Percentiles rank a stretch among this genome's conserved stretches.
Evolutionary conservation across 306 rosid genomes (phyloP).

Genomic region (Senna siamea): DNA sequence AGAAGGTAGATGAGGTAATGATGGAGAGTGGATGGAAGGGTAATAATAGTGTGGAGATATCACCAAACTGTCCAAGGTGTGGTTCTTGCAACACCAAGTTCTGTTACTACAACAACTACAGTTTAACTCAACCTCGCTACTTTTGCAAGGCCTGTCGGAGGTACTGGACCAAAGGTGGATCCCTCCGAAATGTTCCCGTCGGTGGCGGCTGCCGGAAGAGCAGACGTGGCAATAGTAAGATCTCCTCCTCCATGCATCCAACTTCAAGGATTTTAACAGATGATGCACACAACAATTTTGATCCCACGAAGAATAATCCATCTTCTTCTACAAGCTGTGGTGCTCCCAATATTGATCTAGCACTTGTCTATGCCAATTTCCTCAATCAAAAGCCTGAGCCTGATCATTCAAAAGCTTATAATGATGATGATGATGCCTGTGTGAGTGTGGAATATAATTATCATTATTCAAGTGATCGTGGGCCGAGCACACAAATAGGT

Average conservation of each 20-base stretch:
- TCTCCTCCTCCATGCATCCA: constrained; percentile 31
- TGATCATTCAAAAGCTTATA: too few relatives aligned
- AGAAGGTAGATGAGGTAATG: too few relatives aligned
- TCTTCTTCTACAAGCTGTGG: constrained; percentile 45
- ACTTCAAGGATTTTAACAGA: too few relatives aligned
- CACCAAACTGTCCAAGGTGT: constrained; percentile 78
- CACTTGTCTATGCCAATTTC: constrained; percentile 77
- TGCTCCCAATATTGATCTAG: constrained; percentile 75
- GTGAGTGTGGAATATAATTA: too few relatives aligned
- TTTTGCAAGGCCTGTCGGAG: constrained; percentile 85
- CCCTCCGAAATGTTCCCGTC: constrained; percentile 73
- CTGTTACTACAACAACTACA: constrained; percentile 87
- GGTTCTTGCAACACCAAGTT: constrained; percentile 83
- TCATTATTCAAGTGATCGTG: too few relatives aligned
- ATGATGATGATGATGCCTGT: too few relatives aligned
- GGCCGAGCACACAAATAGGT: too few relatives aligned
- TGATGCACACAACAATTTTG: not conserved
- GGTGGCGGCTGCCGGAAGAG: constrained; percentile 68
- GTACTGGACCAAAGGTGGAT: constrained; percentile 89
- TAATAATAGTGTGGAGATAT: constrained; percentile 48
- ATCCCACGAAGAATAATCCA: constrained; percentile 3
- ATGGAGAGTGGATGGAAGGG: constrained; percentile 79
- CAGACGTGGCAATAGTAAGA: constrained; percentile 42
- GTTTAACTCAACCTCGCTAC: constrained; percentile 81
- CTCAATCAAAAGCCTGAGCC: constrained; percentile 58